These are phyloP conservation scores for Claviceps sorghi DNA, from an alignment of 2,329 filamentous ascomycete species.

Conservation along the genomic window DNA sequence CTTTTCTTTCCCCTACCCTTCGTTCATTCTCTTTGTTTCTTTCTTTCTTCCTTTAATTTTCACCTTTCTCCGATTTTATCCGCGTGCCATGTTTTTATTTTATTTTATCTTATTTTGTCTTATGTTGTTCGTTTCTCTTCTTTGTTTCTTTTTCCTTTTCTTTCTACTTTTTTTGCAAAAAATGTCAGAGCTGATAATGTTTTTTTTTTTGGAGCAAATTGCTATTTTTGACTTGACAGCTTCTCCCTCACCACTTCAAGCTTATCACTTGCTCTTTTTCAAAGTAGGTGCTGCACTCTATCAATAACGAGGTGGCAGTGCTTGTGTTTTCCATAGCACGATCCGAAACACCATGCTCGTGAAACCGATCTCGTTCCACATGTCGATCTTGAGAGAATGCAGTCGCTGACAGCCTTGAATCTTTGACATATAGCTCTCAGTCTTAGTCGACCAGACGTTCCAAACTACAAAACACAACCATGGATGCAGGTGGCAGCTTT, in stretches of 20 bases:
- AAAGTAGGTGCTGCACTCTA: conserved; percentile 7
- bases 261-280: conserved; percentile 19
- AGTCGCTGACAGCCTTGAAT: background rate
- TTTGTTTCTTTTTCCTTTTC: background rate
- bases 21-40: background rate
- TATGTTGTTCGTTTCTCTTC: too few relatives aligned
- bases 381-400: background rate
- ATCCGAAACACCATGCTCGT: background rate
- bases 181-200: background rate
- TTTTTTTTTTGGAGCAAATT: background rate
- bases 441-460: conserved; percentile 19
- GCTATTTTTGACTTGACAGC: background rate
- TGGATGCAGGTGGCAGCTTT: conserved; percentile 22
- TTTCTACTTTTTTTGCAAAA: background rate
- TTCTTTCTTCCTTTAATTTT: background rate
- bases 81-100: too few relatives aligned
- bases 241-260: conserved; percentile 12
- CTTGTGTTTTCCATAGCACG: background rate
- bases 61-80: too few relatives aligned
- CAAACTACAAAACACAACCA: conserved; percentile 11
- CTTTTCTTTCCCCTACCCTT: background rate
- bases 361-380: background rate
- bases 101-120: too few relatives aligned
- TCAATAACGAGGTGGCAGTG: conserved; percentile 1
- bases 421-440: conserved; percentile 12